A percentile compares a stretch with the other conserved stretches of the same genome.
Evolutionary conservation across 2,329 filamentous ascomycete genomes (phyloP).

Genomic region (Botrytis galanthina): DNA sequence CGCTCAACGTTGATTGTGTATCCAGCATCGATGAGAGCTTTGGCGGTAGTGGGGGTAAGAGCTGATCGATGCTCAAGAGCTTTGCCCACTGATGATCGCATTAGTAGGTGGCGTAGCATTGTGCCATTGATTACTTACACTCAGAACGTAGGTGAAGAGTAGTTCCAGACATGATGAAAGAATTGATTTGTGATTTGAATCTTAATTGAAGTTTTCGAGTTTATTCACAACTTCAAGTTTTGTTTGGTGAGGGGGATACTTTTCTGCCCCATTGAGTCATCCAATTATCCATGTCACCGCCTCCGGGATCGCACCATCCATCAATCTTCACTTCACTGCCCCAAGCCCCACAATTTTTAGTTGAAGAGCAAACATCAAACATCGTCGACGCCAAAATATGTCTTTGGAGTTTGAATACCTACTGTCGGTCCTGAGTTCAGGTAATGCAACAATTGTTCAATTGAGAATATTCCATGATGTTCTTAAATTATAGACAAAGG

Average conservation of each 20-base stretch:
- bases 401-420: not conserved
- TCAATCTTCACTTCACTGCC: not conserved
- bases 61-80: slow-evolving; percentile 44
- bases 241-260: slow-evolving; percentile 3
- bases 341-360: not conserved
- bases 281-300: slow-evolving; percentile 2
- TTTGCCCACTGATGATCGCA: slow-evolving; percentile 40
- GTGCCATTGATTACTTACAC: slow-evolving; percentile 37
- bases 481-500: not conserved
- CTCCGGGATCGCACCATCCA: slow-evolving; percentile 10
- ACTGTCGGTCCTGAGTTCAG: not conserved
- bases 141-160: slow-evolving; percentile 43
- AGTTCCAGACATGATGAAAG: slow-evolving; percentile 36
- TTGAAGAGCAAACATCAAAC: not conserved
- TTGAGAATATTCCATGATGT: not conserved
- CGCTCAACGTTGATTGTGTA: slow-evolving; percentile 68
- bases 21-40: slow-evolving; percentile 64
- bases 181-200: slow-evolving; percentile 22
- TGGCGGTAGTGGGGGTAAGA: slow-evolving; percentile 46
- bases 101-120: slow-evolving; percentile 32
- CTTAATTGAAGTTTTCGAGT: not conserved
- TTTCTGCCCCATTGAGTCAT: slow-evolving; percentile 18
- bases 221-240: not conserved
- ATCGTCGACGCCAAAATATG: not conserved
- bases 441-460: not conserved